Conservation (phyloP, 768 basidiomycete genomes). For the Auricularia auricula-judae region DNA sequence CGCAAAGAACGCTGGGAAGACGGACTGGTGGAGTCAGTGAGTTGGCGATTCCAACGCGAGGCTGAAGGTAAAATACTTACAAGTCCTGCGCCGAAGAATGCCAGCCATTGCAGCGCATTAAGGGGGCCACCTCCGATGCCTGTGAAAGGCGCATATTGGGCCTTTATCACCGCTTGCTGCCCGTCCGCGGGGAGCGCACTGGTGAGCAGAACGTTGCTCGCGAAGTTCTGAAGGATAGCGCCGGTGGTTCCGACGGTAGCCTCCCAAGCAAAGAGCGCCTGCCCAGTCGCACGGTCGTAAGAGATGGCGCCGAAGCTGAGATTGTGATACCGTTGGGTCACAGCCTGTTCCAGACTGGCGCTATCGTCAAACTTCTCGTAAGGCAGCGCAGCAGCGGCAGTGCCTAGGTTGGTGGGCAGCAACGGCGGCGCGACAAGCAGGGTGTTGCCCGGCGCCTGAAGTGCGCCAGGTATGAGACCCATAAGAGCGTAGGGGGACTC, state of each 20-base stretch:
- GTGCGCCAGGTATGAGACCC: conserved; percentile 17
- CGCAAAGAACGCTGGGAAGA: conserved; percentile 74
- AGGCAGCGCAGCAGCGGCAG: conserved; percentile 22
- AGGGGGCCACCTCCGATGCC: conserved; percentile 43
- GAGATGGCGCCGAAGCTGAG: conserved; percentile 62
- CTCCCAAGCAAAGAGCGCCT: conserved; percentile 62
- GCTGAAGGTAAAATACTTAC: conserved; percentile 24
- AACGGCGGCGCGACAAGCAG: conserved; percentile 45
- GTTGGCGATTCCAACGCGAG: no score
- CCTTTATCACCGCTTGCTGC: conserved; percentile 33
- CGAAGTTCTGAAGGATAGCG: conserved; percentile 54
- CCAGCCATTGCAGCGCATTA: conserved; percentile 58
- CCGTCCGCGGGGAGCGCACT: conserved; percentile 32
- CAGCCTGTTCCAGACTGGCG: conserved; percentile 43
- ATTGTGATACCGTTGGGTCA: conserved; percentile 40
- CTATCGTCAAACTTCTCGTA: conserved; percentile 41
- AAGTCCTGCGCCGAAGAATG: conserved; percentile 65
- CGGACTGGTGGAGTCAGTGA: conserved; percentile 30
- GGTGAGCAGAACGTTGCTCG: conserved; percentile 48
- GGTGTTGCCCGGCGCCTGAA: conserved; percentile 18
- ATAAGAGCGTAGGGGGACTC: conserved; percentile 21
- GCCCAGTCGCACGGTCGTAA: conserved; percentile 36
- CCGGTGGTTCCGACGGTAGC: conserved; percentile 49
- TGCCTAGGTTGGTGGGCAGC: conserved; percentile 36
- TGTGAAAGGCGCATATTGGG: conserved; percentile 50